Evolutionary conservation across 2,329 filamentous ascomycete genomes (phyloP).

Genomic region (Calonectria ilicicola): DNA sequence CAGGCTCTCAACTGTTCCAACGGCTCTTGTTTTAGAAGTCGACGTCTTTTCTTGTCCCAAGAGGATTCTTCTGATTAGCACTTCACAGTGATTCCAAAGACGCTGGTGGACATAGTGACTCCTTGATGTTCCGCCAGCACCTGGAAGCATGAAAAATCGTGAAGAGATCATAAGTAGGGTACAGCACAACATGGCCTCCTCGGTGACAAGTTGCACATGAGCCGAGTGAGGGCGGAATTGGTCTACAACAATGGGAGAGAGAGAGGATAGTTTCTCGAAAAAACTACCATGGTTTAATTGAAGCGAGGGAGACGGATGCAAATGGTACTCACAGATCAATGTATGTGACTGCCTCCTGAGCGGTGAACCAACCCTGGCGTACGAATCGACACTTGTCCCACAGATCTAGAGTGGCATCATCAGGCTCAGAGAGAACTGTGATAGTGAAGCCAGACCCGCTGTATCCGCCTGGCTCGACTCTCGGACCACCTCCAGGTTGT

Average conservation of each 20-base stretch:
- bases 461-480: background rate
- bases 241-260: background rate
- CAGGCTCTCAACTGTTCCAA: conserved; percentile 9
- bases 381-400: conserved; percentile 43
- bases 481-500: background rate
- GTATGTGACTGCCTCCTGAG: conserved; percentile 42
- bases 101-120: background rate
- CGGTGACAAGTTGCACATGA: background rate
- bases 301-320: background rate
- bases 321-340: background rate
- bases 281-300: background rate
- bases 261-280: background rate
- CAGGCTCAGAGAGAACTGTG: conserved; percentile 30
- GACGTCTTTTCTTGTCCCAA: background rate
- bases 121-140: background rate
- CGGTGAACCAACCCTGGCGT: conserved; percentile 41
- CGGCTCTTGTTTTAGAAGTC: background rate
- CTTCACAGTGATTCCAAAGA: background rate
- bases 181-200: background rate
- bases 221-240: background rate
- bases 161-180: background rate
- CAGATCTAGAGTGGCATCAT: conserved; percentile 34
- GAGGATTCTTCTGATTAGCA: background rate
- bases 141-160: background rate
- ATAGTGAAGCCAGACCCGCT: background rate